Evolutionary conservation across 1,284 basidiomycete species (phyloP).

Genomic region (Trametes pubescens): DNA sequence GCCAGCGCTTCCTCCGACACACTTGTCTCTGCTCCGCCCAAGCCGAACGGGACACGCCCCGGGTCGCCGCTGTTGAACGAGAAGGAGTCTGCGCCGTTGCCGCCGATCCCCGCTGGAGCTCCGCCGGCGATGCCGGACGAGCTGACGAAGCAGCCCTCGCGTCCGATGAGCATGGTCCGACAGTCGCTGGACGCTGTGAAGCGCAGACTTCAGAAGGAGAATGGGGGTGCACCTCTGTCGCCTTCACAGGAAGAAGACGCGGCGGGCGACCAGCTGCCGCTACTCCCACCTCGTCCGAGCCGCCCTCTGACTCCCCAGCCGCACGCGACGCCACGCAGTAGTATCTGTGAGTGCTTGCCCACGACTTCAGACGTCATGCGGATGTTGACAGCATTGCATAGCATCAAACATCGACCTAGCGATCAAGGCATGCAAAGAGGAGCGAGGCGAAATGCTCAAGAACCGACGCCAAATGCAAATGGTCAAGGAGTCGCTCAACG

Average conservation of each 20-base stretch:
- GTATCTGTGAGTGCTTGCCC: constrained; percentile 57
- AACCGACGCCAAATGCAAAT: constrained; percentile 75
- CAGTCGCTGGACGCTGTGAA: constrained; percentile 23
- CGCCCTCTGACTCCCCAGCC: constrained; percentile 31
- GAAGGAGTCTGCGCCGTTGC: constrained; percentile 6
- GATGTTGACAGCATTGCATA: constrained; percentile 37
- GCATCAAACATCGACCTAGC: constrained; percentile 80
- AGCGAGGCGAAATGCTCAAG: constrained; percentile 66
- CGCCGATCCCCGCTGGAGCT: neutral
- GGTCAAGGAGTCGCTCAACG: constrained; percentile 79
- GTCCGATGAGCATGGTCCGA: constrained; percentile 21
- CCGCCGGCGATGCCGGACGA: neutral
- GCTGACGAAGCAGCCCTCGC: constrained; percentile 12
- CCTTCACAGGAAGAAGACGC: constrained; percentile 30
- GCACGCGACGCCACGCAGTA: constrained; percentile 62
- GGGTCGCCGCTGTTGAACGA: constrained; percentile 7
- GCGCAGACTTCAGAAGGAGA: constrained; percentile 11
- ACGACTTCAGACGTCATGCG: neutral
- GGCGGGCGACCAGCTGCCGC: constrained; percentile 41
- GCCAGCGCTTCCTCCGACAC: constrained; percentile 26
- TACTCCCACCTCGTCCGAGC: constrained; percentile 20
- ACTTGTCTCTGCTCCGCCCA: constrained; percentile 20
- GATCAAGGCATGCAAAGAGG: constrained; percentile 78
- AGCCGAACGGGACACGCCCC: constrained; percentile 9
- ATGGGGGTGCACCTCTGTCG: constrained; percentile 20